These are phyloP conservation scores for Penicillium atrosanguineum DNA, from an alignment of 495 filamentous ascomycete genomes.

Conservation along the genomic window DNA sequence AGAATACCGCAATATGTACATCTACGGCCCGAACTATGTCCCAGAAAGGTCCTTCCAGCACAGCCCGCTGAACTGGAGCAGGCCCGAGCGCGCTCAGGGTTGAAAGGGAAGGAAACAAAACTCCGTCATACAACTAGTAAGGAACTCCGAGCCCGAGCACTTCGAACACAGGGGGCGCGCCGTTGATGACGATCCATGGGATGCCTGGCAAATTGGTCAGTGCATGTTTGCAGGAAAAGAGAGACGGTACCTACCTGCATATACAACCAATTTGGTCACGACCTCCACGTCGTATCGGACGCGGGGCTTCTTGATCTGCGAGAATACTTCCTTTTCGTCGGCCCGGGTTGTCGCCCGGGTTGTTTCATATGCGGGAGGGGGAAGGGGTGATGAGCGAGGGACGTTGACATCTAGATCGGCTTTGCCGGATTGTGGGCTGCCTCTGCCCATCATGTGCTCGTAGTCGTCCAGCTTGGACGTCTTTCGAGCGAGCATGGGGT, in stretches of 20 bases:
- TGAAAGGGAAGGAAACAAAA: not conserved
- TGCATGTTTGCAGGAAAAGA: not conserved
- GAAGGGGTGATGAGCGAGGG: slow-evolving; percentile 26
- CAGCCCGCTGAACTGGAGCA: slow-evolving; percentile 20
- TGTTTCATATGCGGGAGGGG: slow-evolving; percentile 28
- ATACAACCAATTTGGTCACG: slow-evolving; percentile 93
- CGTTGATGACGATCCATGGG: slow-evolving; percentile 33
- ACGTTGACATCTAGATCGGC: slow-evolving; percentile 21
- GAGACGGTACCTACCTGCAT: slow-evolving; percentile 65
- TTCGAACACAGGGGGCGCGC: slow-evolving; percentile 30
- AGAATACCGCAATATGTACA: slow-evolving; percentile 26
- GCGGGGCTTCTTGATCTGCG: slow-evolving; percentile 76
- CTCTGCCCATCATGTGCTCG: slow-evolving; percentile 69
- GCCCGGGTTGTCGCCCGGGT: slow-evolving; percentile 45
- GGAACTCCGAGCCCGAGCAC: slow-evolving; percentile 32
- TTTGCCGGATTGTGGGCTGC: slow-evolving; percentile 30
- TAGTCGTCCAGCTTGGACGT: slow-evolving; percentile 56
- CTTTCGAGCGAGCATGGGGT: slow-evolving; percentile 21
- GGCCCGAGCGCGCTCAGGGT: not conserved
- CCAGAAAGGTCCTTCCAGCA: slow-evolving; percentile 9
- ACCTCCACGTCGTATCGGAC: slow-evolving; percentile 97
- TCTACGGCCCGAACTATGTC: slow-evolving; percentile 13
- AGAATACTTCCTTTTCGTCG: slow-evolving; percentile 81
- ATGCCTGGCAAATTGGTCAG: slow-evolving; percentile 24
- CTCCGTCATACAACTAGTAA: slow-evolving; percentile 6